A percentile compares a stretch with the other conserved stretches of the same genome.
Evolutionary conservation across 352 stramenopile genomes (phyloP).

Genomic region (Phytophthora meadii): DNA sequence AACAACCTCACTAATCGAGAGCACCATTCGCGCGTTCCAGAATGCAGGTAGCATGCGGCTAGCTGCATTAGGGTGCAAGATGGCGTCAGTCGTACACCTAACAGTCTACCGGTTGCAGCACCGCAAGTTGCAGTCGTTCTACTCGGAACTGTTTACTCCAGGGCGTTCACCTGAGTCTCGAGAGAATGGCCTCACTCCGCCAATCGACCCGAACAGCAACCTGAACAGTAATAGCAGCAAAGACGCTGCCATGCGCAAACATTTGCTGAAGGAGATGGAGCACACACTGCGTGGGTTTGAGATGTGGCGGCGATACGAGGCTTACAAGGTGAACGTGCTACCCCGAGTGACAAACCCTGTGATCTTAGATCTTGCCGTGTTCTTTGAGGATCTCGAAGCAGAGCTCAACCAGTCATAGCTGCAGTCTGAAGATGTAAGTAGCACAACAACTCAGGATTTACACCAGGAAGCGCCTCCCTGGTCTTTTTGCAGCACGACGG

Average conservation of each 20-base stretch:
- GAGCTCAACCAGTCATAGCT: conserved; percentile 58
- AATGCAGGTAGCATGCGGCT: conserved; percentile 62
- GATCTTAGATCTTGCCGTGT: conserved; percentile 65
- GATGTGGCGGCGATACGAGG: conserved; percentile 88
- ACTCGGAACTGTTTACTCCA: conserved; percentile 83
- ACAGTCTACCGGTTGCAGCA: conserved; percentile 87
- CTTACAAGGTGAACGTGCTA: conserved; percentile 70
- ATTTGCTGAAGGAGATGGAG: conserved; percentile 88
- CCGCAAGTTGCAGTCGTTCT: conserved; percentile 77
- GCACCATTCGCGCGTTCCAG: conserved; percentile 74
- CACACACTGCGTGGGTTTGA: conserved; percentile 86
- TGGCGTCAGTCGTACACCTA: conserved; percentile 79
- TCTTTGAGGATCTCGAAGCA: conserved; percentile 76
- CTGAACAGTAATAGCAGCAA: conserved; percentile 61
- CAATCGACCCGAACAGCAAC: conserved; percentile 54
- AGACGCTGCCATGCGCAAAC: conserved; percentile 69
- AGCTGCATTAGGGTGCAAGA: conserved; percentile 85
- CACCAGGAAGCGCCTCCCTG: conserved; percentile 20
- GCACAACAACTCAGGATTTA: conserved; percentile 20
- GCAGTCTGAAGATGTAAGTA: conserved; percentile 25
- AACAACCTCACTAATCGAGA: conserved; percentile 83
- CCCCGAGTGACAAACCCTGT: conserved; percentile 79
- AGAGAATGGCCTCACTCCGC: conserved; percentile 74
- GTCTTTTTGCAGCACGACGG: conserved; percentile 30
- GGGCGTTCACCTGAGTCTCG: conserved; percentile 77